Base-by-base conservation (phyloP, 2,329 filamentous ascomycete species). In the Cladosporium sp. region DNA sequence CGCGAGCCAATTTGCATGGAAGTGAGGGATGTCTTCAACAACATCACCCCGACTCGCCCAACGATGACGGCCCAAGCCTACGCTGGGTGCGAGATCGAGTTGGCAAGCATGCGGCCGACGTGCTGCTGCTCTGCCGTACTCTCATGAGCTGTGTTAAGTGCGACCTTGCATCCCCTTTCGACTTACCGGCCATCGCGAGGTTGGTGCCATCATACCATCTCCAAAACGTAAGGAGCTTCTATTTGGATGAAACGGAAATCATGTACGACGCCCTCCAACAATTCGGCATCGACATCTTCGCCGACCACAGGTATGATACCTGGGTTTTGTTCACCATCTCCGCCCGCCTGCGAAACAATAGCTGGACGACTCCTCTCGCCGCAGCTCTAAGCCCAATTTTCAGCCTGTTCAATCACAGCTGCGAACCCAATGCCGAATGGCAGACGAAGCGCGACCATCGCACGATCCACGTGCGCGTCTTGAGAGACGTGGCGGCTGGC, bases 401-500 rank as follows among this genome's bases (percentile, higher is more conserved):
- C 88, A 95, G 88, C 67, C 75, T 97, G 27, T 90, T 92, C 39
- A 97, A 97, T 63, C 92, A 97, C 66, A 88, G 89, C 65, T 97
- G 92, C 69, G 83, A 94, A 62, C 91, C 92, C 8, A 96, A 95
- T 65, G 88, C 95, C 29, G 78, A 78, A 1, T 97, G 92, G 92
- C 85, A 30, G 25, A 19, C 36, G 6, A 22, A 9, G 7, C 20
- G 35, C 2, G 56, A 60, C 15, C 51, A 59, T 20, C 50, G 50
- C 9, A 61, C 55, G 11, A 39, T 65, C 19, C 9, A 38, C 3
- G 39, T 64, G 39, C 35, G 13, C 3, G 49, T 55, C 0, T 45
- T 15, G 2, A 43, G 54, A 6, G 43, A 53, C 2, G 50, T 65
- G 6, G 16, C 18, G 2, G 29, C 38, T 6, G 62, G 61, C 3